phyloP scores from a whole-genome alignment of 495 filamentous ascomycete genomes.

The Aspergillus baeticus region DNA sequence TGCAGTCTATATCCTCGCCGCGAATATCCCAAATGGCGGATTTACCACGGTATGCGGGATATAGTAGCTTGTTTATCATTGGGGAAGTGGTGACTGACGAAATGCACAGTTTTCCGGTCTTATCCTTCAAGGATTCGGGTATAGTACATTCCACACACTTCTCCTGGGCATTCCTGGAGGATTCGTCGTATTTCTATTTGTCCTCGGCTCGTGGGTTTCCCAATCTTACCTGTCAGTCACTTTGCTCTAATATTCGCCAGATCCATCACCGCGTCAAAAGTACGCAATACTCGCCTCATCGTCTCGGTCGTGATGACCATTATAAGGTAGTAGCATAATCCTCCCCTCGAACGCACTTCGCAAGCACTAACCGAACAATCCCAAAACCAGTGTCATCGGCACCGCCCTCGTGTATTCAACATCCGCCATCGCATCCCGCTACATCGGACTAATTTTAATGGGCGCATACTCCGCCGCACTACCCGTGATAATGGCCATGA shows the following conservation, averaged over 20 bases:
- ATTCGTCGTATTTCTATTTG: too few relatives aligned
- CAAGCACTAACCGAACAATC: too few relatives aligned
- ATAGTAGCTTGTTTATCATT: too few relatives aligned
- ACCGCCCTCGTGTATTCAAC: conserved; percentile 28
- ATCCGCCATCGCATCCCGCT: conserved; percentile 38
- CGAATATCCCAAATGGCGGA: conserved; percentile 27
- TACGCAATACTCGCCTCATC: too few relatives aligned
- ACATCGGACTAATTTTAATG: conserved; percentile 26
- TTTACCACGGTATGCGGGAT: too few relatives aligned
- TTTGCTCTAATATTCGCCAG: too few relatives aligned
- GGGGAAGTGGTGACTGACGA: not conserved
- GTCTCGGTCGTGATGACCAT: too few relatives aligned
- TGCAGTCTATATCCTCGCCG: conserved; percentile 6
- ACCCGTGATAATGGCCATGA: conserved; percentile 28
- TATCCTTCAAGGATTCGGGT: conserved; percentile 37
- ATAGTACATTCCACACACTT: conserved; percentile 27
- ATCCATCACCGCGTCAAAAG: too few relatives aligned
- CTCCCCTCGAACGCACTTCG: too few relatives aligned
- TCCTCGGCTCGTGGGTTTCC: too few relatives aligned
- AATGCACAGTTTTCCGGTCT: conserved; percentile 30
- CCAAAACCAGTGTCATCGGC: conserved; percentile 17
- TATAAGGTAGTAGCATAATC: too few relatives aligned
- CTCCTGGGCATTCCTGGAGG: conserved; percentile 31
- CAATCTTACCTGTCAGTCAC: too few relatives aligned
- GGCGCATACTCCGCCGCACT: conserved; percentile 23